Evolutionary conservation across 2,329 filamentous ascomycete genomes (phyloP).

Genomic region (Mariannaea elegans): DNA sequence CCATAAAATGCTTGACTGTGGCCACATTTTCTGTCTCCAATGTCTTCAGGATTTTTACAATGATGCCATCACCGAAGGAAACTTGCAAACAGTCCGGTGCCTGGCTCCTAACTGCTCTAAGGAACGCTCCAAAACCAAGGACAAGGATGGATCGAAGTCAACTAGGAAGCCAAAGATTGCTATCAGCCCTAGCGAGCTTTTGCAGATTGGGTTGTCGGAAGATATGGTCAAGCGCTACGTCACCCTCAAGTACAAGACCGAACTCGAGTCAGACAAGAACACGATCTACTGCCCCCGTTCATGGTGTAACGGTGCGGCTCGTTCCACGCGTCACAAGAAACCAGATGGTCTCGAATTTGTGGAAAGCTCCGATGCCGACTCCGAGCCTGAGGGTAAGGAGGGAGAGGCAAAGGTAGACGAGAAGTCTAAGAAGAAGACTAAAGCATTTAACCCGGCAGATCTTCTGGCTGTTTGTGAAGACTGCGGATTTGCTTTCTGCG

Average conservation of each 20-base stretch:
- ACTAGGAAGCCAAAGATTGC: slow-evolving; percentile 70
- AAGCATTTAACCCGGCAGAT: slow-evolving; percentile 61
- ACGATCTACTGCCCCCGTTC: slow-evolving; percentile 91
- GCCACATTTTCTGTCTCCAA: slow-evolving; percentile 89
- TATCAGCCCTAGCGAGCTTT: slow-evolving; percentile 83
- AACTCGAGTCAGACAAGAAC: slow-evolving; percentile 88
- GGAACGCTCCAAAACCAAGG: slow-evolving; percentile 53
- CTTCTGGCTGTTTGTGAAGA: slow-evolving; percentile 87
- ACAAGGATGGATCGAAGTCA: slow-evolving; percentile 34
- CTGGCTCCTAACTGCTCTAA: slow-evolving; percentile 81
- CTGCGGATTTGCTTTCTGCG: slow-evolving; percentile 89
- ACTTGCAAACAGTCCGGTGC: slow-evolving; percentile 82
- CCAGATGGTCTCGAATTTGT: slow-evolving; percentile 71
- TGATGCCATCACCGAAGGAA: slow-evolving; percentile 85
- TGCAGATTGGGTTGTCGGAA: slow-evolving; percentile 77
- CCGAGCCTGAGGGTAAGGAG: slow-evolving; percentile 56
- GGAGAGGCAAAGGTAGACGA: slow-evolving; percentile 36
- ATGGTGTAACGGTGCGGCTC: slow-evolving; percentile 92
- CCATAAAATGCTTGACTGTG: slow-evolving; percentile 83
- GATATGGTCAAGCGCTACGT: slow-evolving; percentile 86
- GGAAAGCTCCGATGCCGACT: slow-evolving; percentile 63
- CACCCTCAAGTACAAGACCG: slow-evolving; percentile 88
- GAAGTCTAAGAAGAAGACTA: slow-evolving; percentile 33
- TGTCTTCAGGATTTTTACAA: slow-evolving; percentile 93
- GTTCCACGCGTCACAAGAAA: slow-evolving; percentile 77